Evolutionary conservation across 2,329 filamentous ascomycete species (phyloP), one percentile per base, ranked within the genome.

Genomic region (Xylariaceae sp.): DNA sequence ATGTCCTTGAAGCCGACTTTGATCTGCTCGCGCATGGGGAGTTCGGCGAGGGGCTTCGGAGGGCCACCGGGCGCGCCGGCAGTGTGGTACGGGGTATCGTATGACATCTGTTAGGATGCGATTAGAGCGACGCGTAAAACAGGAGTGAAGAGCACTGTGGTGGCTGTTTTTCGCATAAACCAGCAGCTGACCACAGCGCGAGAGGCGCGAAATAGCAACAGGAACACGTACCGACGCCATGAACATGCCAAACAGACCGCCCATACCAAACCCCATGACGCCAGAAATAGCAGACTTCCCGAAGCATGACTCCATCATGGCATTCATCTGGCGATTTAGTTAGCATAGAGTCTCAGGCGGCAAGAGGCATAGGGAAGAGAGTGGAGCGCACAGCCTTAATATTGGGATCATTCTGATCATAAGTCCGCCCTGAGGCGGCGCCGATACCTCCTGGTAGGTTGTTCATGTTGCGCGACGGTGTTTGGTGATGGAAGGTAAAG

Each of bases 181-280:
- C 19, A 44, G 44, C 44, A 6, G 39, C 39, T 11, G 39, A 40
- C 14, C 4, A 17, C 9, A 18, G 32, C 15, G 3, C 1, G 33
- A 31, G 42, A 11, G 15, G 27, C 6, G 19, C 12, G n/a, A 30
- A 11, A 31, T 5, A 11, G 5, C 1, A 9, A 31, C 47, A 43
- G 44, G 48, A 53, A 33, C 6, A 76, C 86, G 56, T 83, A 95
- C 90, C 64, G 89, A 94, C 52, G 91, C 90, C 92, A 97, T 99
- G 76, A 99, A 99, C 63, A 97, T 80, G 60, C 94, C 94, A 61
- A 99, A 99, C 39, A 95, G 76, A 63, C 90, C 94, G 55, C 94
- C 94, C 58, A 99, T 85, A 35, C 86, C 94, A 63, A 96, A 96
- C 14, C 94, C 94, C 82, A 95, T 95, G 19, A 87, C 89, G 49